Evolutionary conservation across 1,139 yeast species (phyloP).

Genomic region (Scheffersomyces lignicola): DNA sequence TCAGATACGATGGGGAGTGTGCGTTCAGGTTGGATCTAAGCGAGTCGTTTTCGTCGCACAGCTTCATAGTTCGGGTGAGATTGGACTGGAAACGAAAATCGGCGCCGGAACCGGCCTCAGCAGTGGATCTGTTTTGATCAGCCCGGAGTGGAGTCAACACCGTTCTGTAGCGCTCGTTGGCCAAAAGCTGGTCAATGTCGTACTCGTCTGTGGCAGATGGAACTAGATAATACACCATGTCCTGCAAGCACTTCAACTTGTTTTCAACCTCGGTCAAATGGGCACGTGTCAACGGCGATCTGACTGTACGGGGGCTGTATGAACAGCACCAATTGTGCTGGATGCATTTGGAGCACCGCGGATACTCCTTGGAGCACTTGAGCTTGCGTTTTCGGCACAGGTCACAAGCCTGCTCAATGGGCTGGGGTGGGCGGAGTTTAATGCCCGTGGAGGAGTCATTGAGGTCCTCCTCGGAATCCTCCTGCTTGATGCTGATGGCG

Average conservation of each 20-base stretch:
- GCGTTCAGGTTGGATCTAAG: conserved; percentile 18
- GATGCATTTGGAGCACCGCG: conserved; percentile 74
- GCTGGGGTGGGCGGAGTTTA: conserved; percentile 7
- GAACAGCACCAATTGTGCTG: conserved; percentile 74
- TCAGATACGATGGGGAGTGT: conserved; percentile 32
- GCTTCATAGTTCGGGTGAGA: conserved; percentile 1
- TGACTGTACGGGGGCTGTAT: conserved; percentile 73
- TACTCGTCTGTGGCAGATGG: conserved; percentile 23
- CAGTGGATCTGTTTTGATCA: background rate
- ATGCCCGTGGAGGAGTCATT: background rate
- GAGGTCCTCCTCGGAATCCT: background rate
- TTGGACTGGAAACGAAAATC: conserved; percentile 3
- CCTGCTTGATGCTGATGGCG: background rate
- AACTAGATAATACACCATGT: conserved; percentile 43
- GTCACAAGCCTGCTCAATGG: conserved; percentile 55
- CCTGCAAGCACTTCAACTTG: conserved; percentile 56
- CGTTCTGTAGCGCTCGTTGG: conserved; percentile 20
- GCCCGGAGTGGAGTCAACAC: conserved; percentile 17
- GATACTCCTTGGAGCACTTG: conserved; percentile 63
- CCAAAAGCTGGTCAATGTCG: conserved; percentile 27
- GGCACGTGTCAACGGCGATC: conserved; percentile 82
- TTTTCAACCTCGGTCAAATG: conserved; percentile 77
- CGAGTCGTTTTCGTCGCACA: background rate
- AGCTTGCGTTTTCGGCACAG: conserved; percentile 59
- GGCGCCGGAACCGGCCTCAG: background rate